These are phyloP conservation scores for Globisporangium cylindrosporum DNA, from an alignment of 352 stramenopile genomes.

Conservation along the genomic window DNA sequence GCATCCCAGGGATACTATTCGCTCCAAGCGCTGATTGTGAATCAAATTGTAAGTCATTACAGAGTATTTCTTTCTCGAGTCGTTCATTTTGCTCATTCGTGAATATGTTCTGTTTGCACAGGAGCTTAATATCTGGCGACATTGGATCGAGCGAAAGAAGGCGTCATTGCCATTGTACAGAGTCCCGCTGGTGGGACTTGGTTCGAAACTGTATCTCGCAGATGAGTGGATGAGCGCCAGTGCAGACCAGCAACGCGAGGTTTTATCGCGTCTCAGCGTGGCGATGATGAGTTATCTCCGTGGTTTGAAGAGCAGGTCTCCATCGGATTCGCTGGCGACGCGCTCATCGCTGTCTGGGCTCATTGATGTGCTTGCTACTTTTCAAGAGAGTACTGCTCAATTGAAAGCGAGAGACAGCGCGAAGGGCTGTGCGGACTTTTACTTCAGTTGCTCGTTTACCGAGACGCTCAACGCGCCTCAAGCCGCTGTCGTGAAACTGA, in stretches of 20 bases:
- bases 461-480: slow-evolving; percentile 44
- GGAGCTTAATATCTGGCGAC: slow-evolving; percentile 71
- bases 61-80: neutral
- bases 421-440: slow-evolving; percentile 26
- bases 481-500: slow-evolving; percentile 48
- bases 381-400: neutral
- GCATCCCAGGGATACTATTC: slow-evolving; percentile 57
- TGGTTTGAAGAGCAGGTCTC: neutral
- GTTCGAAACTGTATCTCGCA: slow-evolving; percentile 45
- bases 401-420: neutral
- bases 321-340: neutral
- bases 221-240: slow-evolving; percentile 43
- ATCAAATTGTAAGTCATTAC: slow-evolving; percentile 62
- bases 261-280: slow-evolving; percentile 9
- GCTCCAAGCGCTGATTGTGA: slow-evolving; percentile 60
- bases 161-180: slow-evolving; percentile 13
- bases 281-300: slow-evolving; percentile 22
- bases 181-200: slow-evolving; percentile 47
- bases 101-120: slow-evolving; percentile 15
- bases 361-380: slow-evolving; percentile 7
- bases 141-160: slow-evolving; percentile 41
- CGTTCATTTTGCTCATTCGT: neutral
- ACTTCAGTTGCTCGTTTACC: slow-evolving; percentile 43
- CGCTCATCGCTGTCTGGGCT: slow-evolving; percentile 9
- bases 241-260: slow-evolving; percentile 12